phyloP scores from a whole-genome alignment of 2,329 filamentous ascomycete genomes.

The Colletotrichum costaricense region DNA sequence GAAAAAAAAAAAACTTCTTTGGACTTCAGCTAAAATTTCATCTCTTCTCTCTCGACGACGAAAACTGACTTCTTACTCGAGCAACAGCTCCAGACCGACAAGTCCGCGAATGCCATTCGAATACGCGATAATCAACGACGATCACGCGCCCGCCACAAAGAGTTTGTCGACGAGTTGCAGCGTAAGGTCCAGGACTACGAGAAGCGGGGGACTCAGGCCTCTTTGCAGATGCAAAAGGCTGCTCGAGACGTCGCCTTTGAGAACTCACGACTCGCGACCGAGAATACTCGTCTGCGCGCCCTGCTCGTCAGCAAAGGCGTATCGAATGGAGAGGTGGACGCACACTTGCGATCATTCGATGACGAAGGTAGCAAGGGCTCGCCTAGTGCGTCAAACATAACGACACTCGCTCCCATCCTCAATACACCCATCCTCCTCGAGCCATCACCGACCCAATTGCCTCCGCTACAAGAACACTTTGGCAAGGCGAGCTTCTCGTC shows the following conservation, averaged over 20 bases:
- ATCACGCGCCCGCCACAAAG: conserved; percentile 61
- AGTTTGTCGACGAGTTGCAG: conserved; percentile 61
- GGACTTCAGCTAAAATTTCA: not conserved
- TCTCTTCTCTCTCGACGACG: not conserved
- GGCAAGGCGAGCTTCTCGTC: conserved; percentile 11
- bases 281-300: conserved; percentile 58
- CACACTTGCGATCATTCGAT: conserved; percentile 50
- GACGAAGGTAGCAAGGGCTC: conserved; percentile 40
- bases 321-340: conserved; percentile 50
- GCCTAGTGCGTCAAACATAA: conserved; percentile 36
- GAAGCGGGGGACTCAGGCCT: conserved; percentile 59
- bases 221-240: conserved; percentile 64
- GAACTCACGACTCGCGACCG: conserved; percentile 58
- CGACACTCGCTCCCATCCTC: conserved; percentile 23
- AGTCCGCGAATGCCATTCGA: conserved; percentile 42
- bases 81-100: conserved; percentile 35
- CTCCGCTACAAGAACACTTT: conserved; percentile 29
- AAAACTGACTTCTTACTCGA: conserved; percentile 25
- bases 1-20: not conserved
- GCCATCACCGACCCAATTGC: conserved; percentile 8
- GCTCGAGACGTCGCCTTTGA: conserved; percentile 61
- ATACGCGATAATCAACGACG: conserved; percentile 66
- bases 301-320: conserved; percentile 55
- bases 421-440: conserved; percentile 24
- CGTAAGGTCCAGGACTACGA: conserved; percentile 59